phyloP scores from a whole-genome alignment of 2,329 filamentous ascomycete genomes.

The Chaetomium olivaceum region DNA sequence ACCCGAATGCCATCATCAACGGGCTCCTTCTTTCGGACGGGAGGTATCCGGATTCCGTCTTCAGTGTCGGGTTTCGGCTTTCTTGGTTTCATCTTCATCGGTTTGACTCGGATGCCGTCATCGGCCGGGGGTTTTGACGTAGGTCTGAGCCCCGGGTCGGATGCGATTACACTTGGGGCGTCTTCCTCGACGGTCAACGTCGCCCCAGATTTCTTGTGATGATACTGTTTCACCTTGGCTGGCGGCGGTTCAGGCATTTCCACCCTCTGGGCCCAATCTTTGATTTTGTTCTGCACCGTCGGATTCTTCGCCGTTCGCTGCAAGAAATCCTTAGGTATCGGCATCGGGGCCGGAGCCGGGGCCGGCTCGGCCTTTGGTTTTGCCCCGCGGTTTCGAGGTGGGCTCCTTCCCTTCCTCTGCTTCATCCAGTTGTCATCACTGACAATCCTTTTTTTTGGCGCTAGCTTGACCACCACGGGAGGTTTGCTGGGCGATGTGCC shows the following conservation, averaged over 20 bases:
- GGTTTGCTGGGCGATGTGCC: constrained; percentile 38
- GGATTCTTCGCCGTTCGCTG: constrained; percentile 56
- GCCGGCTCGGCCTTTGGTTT: constrained; percentile 38
- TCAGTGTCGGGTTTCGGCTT: constrained; percentile 21
- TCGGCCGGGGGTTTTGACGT: constrained; percentile 21
- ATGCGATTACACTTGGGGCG: constrained; percentile 21
- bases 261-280: constrained; percentile 61
- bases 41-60: constrained; percentile 32
- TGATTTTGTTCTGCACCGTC: constrained; percentile 59
- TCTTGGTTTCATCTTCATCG: constrained; percentile 22
- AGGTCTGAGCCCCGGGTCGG: constrained; percentile 21
- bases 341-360: constrained; percentile 30
- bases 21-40: constrained; percentile 32
- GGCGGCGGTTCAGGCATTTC: constrained; percentile 49
- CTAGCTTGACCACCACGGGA: constrained; percentile 48
- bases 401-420: constrained; percentile 51
- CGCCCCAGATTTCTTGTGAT: constrained; percentile 34
- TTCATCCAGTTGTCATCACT: constrained; percentile 91
- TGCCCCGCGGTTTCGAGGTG: constrained; percentile 38
- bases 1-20: constrained; percentile 33
- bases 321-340: constrained; percentile 61
- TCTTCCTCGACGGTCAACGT: constrained; percentile 42
- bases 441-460: constrained; percentile 87
- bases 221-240: constrained; percentile 34
- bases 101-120: constrained; percentile 27